Base-by-base conservation (phyloP, 257 asterid species). In the Euphrasia confusa region DNA sequence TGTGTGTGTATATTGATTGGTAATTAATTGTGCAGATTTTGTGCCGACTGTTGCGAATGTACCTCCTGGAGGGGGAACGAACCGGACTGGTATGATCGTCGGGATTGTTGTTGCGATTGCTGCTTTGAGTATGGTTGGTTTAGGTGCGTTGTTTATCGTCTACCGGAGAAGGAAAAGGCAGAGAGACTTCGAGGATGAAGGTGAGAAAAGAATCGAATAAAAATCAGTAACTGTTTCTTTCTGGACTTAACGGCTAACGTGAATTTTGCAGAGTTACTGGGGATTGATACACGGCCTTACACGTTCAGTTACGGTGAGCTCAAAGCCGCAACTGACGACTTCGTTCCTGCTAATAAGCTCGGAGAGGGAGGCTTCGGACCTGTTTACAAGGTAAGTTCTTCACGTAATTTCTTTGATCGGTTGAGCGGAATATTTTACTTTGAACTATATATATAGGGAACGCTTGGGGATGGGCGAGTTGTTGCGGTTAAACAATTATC, bases 331-430 rank as follows among this genome's bases (percentile, higher is more conserved):
- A 89, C 95, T 7, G 67, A 74, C 58, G 91, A 84, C 70, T 89
- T 89, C 62, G 69, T 55, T 79, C 53, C 73, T 53, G 77, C 70
- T 72, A 84, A 82, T 67, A 84, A 79, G 72, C 91, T 89, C 39
- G 95, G 97, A 64, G 95, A 86, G 77, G 95, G 97, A 67, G 95
- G 97, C 70, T 89, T 89, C 60, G 95, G 97, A 71, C 81, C 97
- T 6, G 94, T 89, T 58, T 89, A 68, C 84, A 79, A 82, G 95
- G 94, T 81, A 78, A 52, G 2, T 45, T 21, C 24, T 21, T 21
- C 24, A 21, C 24, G 24, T 21, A 21, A 21, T 21, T 21, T 0
- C 24, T 21, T 0, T 21, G 24, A 21, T 21, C 24, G 24, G 1
- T 21, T 21, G 24, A 21, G 24, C 24, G 24, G 24, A 21, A 21